A percentile compares a stretch with the other conserved stretches of the same genome.
Evolutionary conservation across 257 asterid species (phyloP).

Genomic region (Solanum paucissectum): DNA sequence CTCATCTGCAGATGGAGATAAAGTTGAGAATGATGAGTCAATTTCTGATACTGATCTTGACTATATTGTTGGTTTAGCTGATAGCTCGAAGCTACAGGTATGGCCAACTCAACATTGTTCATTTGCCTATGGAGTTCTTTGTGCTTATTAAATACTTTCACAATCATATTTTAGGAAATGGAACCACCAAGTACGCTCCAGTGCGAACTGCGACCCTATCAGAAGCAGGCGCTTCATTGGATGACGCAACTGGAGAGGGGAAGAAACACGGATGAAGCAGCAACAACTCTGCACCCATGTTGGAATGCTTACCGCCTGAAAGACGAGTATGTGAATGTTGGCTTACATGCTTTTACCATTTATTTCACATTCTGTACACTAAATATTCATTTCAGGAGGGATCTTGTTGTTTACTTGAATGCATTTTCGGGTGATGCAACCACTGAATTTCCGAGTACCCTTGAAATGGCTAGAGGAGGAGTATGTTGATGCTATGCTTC

Average conservation of each 20-base stretch:
- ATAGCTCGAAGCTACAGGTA: slow-evolving; percentile 71
- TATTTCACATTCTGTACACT: background rate
- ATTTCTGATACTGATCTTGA: slow-evolving; percentile 88
- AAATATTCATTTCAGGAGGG: slow-evolving; percentile 53
- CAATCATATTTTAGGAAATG: slow-evolving; percentile 54
- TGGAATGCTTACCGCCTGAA: slow-evolving; percentile 88
- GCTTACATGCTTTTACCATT: background rate
- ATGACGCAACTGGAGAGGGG: slow-evolving; percentile 85
- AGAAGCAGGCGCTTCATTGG: slow-evolving; percentile 97
- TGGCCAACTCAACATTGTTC: background rate
- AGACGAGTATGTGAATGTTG: slow-evolving; percentile 44
- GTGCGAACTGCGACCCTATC: slow-evolving; percentile 90
- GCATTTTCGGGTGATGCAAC: slow-evolving; percentile 90
- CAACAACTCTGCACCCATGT: slow-evolving; percentile 80
- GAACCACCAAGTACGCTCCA: slow-evolving; percentile 80
- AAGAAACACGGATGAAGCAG: slow-evolving; percentile 52
- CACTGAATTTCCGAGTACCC: slow-evolving; percentile 84
- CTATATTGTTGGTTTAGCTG: slow-evolving; percentile 76
- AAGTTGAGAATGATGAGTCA: slow-evolving; percentile 59
- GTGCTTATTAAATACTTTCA: slow-evolving; percentile 6
- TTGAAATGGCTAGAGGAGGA: slow-evolving; percentile 96
- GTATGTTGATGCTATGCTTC: slow-evolving; percentile 44
- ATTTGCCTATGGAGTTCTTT: background rate
- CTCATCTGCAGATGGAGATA: slow-evolving; percentile 31
- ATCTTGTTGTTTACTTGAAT: slow-evolving; percentile 62